Evolutionary conservation across 2,329 filamentous ascomycete species (phyloP).

Genomic region (Chrysoporthe deuterocubensis): DNA sequence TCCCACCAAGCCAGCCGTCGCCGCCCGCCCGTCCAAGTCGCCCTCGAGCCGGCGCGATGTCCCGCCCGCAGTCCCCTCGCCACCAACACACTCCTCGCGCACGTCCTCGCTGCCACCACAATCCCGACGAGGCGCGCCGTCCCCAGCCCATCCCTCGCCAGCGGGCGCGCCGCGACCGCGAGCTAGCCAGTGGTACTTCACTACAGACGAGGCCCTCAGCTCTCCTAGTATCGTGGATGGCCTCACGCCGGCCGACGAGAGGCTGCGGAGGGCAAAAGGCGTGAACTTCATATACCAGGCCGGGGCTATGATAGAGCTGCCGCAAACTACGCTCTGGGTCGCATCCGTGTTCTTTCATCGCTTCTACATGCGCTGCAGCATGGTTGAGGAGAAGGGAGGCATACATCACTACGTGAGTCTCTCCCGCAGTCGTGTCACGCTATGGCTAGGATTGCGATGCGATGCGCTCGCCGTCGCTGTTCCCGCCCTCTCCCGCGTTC

Average conservation of each 20-base stretch:
- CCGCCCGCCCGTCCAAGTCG: slow-evolving; percentile 53
- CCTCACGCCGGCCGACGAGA: slow-evolving; percentile 75
- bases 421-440: slow-evolving; percentile 1
- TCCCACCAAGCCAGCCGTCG: slow-evolving; percentile 37
- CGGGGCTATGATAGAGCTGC: slow-evolving; percentile 88
- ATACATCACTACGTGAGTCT: slow-evolving; percentile 86
- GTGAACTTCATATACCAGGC: slow-evolving; percentile 97
- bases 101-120: slow-evolving; percentile 58
- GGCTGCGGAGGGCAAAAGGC: slow-evolving; percentile 82
- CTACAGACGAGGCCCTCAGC: slow-evolving; percentile 77
- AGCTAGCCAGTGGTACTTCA: slow-evolving; percentile 84
- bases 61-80: slow-evolving; percentile 65
- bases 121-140: slow-evolving; percentile 47
- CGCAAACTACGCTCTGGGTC: slow-evolving; percentile 89
- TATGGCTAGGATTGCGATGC: too few species aligned
- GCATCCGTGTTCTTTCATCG: slow-evolving; percentile 94
- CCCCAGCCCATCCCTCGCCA: slow-evolving; percentile 46
- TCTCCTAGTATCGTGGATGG: slow-evolving; percentile 87
- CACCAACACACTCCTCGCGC: slow-evolving; percentile 58
- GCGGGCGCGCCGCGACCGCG: slow-evolving; percentile 43
- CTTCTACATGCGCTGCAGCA: slow-evolving; percentile 89
- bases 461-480: background rate
- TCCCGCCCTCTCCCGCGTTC: background rate
- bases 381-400: slow-evolving; percentile 75
- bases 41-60: slow-evolving; percentile 57